Conservation (phyloP, 179 eudicot species). For the Carnegiea gigantea region DNA sequence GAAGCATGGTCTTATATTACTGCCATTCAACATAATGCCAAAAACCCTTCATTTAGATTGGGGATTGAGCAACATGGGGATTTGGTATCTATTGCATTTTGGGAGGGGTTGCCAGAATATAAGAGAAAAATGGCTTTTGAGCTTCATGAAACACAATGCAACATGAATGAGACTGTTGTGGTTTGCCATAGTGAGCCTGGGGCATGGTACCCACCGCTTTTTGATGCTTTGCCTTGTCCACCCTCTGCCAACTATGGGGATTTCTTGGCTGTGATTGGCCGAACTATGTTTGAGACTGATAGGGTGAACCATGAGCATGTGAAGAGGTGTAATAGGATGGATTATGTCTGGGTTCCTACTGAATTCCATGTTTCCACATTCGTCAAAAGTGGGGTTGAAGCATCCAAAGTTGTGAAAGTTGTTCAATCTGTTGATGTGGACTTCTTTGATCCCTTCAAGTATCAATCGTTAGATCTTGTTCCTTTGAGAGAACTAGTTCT, state of each 20-base stretch:
- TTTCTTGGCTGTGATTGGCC: constrained; percentile 52
- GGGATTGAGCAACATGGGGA: constrained; percentile 70
- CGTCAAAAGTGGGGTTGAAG: constrained; percentile 57
- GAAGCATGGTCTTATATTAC: constrained; percentile 83
- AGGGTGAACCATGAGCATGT: constrained; percentile 62
- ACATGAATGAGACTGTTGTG: constrained; percentile 49
- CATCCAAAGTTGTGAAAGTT: constrained; percentile 55
- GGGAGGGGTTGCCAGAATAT: constrained; percentile 61
- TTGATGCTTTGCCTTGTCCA: constrained; percentile 60
- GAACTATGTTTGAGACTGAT: constrained; percentile 86
- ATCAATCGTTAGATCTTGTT: constrained; percentile 22
- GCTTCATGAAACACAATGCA: constrained; percentile 49
- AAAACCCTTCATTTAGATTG: constrained; percentile 43
- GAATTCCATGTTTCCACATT: constrained; percentile 46
- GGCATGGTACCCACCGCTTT: constrained; percentile 75
- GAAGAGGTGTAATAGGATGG: constrained; percentile 39
- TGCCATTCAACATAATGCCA: constrained; percentile 36
- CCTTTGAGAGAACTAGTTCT: constrained; percentile 21
- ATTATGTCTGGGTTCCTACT: constrained; percentile 13
- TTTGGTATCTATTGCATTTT: constrained; percentile 48
- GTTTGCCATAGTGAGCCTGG: constrained; percentile 88
- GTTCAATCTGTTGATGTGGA: constrained; percentile 64
- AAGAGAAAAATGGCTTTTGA: constrained; percentile 44
- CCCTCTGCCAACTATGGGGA: constrained; percentile 41
- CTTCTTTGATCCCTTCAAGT: constrained; percentile 43